Conservation (phyloP, 768 basidiomycete species). For the Leccinum olivaceopallidum region DNA sequence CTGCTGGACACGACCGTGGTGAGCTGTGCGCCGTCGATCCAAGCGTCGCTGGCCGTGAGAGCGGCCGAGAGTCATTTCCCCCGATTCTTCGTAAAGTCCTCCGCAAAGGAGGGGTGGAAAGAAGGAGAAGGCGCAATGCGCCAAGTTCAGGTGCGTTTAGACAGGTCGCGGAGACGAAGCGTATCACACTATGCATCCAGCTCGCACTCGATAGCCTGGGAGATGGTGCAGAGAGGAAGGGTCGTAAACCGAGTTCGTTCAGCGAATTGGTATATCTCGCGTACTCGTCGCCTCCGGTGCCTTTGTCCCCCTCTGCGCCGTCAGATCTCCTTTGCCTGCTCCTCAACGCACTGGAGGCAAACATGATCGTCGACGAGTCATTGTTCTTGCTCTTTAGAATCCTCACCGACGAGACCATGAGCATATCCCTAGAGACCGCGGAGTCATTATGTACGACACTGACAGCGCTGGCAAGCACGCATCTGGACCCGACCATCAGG, state of each 20-base stretch:
- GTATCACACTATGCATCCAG: slow-evolving; percentile 17
- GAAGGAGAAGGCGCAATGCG: slow-evolving; percentile 40
- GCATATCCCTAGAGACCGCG: slow-evolving; percentile 45
- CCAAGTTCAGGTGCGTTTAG: slow-evolving; percentile 41
- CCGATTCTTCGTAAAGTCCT: slow-evolving; percentile 39
- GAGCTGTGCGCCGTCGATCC: slow-evolving; percentile 39
- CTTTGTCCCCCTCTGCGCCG: slow-evolving; percentile 13
- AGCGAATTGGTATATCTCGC: slow-evolving; percentile 29
- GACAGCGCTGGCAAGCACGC: slow-evolving; percentile 57
- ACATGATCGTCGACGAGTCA: slow-evolving; percentile 56
- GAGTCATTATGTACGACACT: slow-evolving; percentile 51
- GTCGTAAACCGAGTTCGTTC: slow-evolving; percentile 27
- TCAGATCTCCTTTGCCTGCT: slow-evolving; percentile 42
- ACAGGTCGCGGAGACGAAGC: neutral
- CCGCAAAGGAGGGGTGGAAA: slow-evolving; percentile 37
- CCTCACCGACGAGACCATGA: slow-evolving; percentile 13
- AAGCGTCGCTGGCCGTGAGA: slow-evolving; percentile 46
- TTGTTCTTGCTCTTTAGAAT: slow-evolving; percentile 53
- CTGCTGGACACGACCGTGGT: slow-evolving; percentile 40
- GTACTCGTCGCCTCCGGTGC: slow-evolving; percentile 17
- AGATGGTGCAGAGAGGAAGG: neutral
- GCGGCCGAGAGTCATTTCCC: slow-evolving; percentile 48
- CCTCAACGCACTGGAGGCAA: slow-evolving; percentile 52
- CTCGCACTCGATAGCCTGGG: slow-evolving; percentile 38
- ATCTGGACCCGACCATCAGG: slow-evolving; percentile 57